Conservation (phyloP, 495 filamentous ascomycete genomes). For the Hypoxylon lenormandii region DNA sequence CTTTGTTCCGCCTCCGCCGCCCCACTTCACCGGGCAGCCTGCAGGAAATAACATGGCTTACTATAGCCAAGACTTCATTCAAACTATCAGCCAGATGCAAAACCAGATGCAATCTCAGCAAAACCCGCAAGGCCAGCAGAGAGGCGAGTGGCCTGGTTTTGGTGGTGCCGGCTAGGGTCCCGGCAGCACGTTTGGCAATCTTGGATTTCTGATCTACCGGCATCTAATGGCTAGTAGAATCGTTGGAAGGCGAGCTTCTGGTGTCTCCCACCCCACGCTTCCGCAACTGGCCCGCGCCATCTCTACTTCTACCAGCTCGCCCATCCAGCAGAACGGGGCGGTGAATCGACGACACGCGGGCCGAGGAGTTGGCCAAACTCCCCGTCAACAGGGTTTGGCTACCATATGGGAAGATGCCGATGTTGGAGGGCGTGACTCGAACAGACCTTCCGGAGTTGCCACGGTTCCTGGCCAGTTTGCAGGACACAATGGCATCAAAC, state of each 20-base stretch:
- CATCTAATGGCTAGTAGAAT: background rate
- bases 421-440: too few relatives aligned
- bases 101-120: constrained; percentile 61
- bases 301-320: too few relatives aligned
- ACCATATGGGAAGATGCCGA: too few relatives aligned
- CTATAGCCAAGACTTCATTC: constrained; percentile 75
- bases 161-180: constrained; percentile 32
- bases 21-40: constrained; percentile 47
- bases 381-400: too few relatives aligned
- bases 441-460: too few relatives aligned
- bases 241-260: background rate
- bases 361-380: too few relatives aligned
- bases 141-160: constrained; percentile 44
- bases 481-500: too few relatives aligned
- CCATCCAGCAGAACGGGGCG: too few relatives aligned
- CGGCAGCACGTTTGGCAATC: constrained; percentile 3
- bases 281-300: too few relatives aligned
- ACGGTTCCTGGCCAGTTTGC: too few relatives aligned
- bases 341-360: too few relatives aligned
- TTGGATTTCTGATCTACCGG: background rate
- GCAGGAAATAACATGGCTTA: constrained; percentile 50
- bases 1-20: constrained; percentile 48
- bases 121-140: constrained; percentile 58
- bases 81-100: constrained; percentile 36
- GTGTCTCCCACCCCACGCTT: too few relatives aligned